A percentile compares a stretch with the other conserved stretches of the same genome.
Conservation (phyloP, 2,329 filamentous ascomycete species). For the Macrophomina tecta region DNA sequence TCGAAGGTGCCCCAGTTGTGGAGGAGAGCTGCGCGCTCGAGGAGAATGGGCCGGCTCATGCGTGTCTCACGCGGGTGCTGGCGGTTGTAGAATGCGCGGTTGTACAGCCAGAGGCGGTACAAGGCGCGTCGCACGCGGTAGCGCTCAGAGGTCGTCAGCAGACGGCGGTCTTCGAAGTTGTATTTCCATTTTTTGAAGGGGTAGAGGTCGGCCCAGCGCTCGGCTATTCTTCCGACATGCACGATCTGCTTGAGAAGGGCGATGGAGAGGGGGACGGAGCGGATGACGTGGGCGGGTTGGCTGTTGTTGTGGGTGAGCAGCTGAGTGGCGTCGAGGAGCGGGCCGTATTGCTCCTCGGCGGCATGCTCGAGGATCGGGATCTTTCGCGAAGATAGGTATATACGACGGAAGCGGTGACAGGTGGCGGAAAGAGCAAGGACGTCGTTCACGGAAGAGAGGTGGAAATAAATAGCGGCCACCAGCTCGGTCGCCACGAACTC, state of each 20-base stretch:
- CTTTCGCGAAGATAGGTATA: conserved; percentile 61
- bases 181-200: conserved; percentile 68
- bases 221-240: conserved; percentile 60
- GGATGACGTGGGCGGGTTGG: conserved; percentile 62
- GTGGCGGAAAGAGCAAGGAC: conserved; percentile 61
- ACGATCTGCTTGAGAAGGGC: conserved; percentile 63
- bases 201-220: conserved; percentile 66
- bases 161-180: conserved; percentile 61
- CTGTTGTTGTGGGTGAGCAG: conserved; percentile 66
- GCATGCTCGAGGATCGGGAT: conserved; percentile 60
- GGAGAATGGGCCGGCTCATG: conserved; percentile 51
- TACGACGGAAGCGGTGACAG: conserved; percentile 59
- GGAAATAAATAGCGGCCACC: conserved; percentile 62
- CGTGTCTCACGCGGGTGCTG: conserved; percentile 58
- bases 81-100: conserved; percentile 63
- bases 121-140: conserved; percentile 61
- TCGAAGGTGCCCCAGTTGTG: conserved; percentile 64
- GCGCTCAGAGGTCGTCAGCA: conserved; percentile 57
- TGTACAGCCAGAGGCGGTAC: conserved; percentile 67
- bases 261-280: conserved; percentile 59
- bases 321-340: conserved; percentile 64
- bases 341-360: conserved; percentile 63
- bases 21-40: conserved; percentile 61
- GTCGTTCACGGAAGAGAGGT: conserved; percentile 58
- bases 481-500: conserved; percentile 64